phyloP scores from a whole-genome alignment of 1,284 basidiomycete genomes.

The Malassezia globosa region DNA sequence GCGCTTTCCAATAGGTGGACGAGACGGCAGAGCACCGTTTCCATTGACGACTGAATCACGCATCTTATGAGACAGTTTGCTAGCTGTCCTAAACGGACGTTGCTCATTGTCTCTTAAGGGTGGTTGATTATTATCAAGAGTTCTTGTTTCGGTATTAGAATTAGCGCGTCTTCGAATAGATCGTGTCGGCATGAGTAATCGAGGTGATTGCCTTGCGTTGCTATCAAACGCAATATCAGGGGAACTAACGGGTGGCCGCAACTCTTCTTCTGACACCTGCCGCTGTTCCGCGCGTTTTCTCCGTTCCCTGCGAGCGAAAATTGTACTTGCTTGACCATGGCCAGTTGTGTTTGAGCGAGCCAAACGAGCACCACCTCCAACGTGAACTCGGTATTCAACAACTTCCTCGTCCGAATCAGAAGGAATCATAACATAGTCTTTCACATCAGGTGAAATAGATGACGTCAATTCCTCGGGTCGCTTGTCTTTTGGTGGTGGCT shows the following conservation, averaged over 20 bases:
- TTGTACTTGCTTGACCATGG: neutral
- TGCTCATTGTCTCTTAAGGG: no score
- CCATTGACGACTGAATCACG: no score
- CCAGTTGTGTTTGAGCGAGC: neutral
- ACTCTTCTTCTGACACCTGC: neutral
- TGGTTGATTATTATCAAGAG: neutral
- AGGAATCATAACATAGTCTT: conserved; percentile 23
- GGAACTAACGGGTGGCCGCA: neutral
- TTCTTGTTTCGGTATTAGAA: conserved; percentile 1
- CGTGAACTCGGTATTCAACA: conserved; percentile 35
- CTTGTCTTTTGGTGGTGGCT: conserved; percentile 30
- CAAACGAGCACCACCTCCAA: conserved; percentile 33
- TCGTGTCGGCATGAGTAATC: neutral
- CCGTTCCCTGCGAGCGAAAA: neutral
- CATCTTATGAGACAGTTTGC: no score
- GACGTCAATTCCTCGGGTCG: conserved; percentile 29
- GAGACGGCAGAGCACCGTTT: no score
- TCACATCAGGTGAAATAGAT: conserved; percentile 20
- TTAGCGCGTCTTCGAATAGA: neutral
- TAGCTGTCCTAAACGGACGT: no score
- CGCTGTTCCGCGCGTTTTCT: conserved; percentile 1
- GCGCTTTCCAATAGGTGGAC: neutral
- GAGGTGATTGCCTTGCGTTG: neutral
- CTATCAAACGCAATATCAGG: neutral
- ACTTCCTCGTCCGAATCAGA: conserved; percentile 46